Conservation (phyloP, 1,284 basidiomycete species). For the Malassezia cuniculi region DNA sequence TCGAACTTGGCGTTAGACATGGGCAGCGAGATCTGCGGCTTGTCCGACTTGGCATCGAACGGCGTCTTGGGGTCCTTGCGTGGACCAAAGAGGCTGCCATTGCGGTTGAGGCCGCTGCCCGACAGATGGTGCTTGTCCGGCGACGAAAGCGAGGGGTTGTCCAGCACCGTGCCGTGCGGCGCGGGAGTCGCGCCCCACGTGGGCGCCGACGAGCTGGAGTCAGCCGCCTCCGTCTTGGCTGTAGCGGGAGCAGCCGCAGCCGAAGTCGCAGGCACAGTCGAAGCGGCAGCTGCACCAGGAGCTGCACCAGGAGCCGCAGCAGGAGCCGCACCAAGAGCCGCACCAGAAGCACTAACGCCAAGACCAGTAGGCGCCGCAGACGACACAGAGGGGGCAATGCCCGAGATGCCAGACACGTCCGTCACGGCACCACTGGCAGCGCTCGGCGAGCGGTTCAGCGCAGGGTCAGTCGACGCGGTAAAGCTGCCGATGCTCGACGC, state of each 20-base stretch:
- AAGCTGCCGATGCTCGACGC: no score
- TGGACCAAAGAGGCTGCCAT: slow-evolving; percentile 1
- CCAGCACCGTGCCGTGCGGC: slow-evolving; percentile 15
- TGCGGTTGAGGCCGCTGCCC: neutral
- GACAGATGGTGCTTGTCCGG: neutral
- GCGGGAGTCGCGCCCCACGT: no score
- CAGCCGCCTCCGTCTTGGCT: neutral
- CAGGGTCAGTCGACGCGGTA: no score
- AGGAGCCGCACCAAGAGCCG: slow-evolving; percentile 4
- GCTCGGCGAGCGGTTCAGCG: no score
- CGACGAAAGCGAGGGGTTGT: slow-evolving; percentile 2
- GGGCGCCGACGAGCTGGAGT: neutral
- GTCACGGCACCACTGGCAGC: no score
- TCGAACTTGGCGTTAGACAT: slow-evolving; percentile 33
- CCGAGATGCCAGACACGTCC: no score
- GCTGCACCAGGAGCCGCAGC: slow-evolving; percentile 8
- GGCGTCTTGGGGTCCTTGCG: slow-evolving; percentile 1
- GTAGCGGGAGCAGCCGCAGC: slow-evolving; percentile 7
- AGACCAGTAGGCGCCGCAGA: slow-evolving; percentile 8
- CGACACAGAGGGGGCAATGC: no score
- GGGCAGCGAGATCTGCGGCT: slow-evolving; percentile 41
- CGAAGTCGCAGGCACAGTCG: slow-evolving; percentile 45
- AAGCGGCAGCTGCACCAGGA: slow-evolving; percentile 14
- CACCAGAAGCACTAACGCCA: slow-evolving; percentile 1
- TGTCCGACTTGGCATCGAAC: slow-evolving; percentile 3